Evolutionary conservation across 2,329 filamentous ascomycete genomes (phyloP), one percentile per base, ranked within the genome.

Genomic region (Arthrobotrys megalospora): DNA sequence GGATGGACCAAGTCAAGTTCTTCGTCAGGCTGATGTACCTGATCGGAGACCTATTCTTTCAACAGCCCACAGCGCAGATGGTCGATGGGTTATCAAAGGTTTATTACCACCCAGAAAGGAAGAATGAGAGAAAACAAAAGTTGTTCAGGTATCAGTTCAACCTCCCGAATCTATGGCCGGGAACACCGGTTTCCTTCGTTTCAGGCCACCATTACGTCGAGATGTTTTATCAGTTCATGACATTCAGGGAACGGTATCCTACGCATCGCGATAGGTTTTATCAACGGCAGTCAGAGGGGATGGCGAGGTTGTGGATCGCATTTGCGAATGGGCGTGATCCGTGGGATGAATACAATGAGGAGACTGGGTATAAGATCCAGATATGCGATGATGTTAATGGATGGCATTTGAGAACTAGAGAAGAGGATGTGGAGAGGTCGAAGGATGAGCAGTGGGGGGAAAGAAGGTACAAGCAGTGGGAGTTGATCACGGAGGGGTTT

Each of bases 131-230:
- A 45, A 60, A 41, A 21, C 55, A 65, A 14, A 80, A 79, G 28
- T 58, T 81, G 7, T 81, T 79, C 50, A 77, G 80, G n/a, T 80
- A 81, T 53, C 52, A 79, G n/a, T 80, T 81, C 64, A 55, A 66
- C 73, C 47, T 80, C 24, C 82, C 83, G 81, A 83, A 83, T 81
- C 83, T 83, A 80, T 83, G 84, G 82, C 82, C 80, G 55, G 73
- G 81, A 80, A 83, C 84, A 3, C 65, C 73, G 3, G 77, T 71
- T 53, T 79, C 75, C 60, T 81, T 78, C 65, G 80, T 80, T 21
- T 53, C 72, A 0, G 80, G 80, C 6, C 80, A 81, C 64, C 80
- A 81, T 41, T 81, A 75, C 21, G 76, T 80, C 0, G 80, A 81
- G 32, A 81, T 81, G 50, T 66, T 80, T 21, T 81, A 79, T 64